Conservation (phyloP, 805 yeast species). For the Yarrowia yakushimensis region DNA sequence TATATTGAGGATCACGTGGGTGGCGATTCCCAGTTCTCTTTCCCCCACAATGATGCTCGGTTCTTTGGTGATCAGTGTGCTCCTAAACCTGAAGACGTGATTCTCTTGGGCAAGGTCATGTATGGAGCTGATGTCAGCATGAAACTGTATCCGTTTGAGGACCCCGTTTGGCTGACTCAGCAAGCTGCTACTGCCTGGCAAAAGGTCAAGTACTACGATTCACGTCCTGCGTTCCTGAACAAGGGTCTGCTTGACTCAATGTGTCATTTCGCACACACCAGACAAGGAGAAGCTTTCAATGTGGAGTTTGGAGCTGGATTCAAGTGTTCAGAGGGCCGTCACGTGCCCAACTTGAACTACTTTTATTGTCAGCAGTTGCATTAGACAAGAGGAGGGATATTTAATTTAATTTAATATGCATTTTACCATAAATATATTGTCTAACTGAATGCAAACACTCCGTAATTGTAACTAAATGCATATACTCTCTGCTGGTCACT, state of each 20-base stretch:
- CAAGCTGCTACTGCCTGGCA: slow-evolving; percentile 15
- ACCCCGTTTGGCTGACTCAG: not conserved
- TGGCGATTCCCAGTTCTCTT: not conserved
- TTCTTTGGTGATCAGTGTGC: slow-evolving; percentile 4
- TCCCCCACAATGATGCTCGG: slow-evolving; percentile 7
- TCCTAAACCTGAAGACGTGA: not conserved
- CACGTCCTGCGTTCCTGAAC: not conserved
- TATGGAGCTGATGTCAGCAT: slow-evolving; percentile 14
- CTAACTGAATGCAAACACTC: not conserved
- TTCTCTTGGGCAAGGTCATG: not conserved
- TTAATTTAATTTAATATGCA: not conserved
- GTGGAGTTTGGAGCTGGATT: slow-evolving; percentile 12
- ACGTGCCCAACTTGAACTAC: not conserved
- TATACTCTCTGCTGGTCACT: not conserved
- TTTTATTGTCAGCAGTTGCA: slow-evolving; percentile 10
- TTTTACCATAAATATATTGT: slow-evolving; percentile 3
- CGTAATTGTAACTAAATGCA: not conserved
- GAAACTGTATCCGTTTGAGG: not conserved
- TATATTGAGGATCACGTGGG: not conserved
- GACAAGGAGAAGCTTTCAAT: slow-evolving; percentile 2
- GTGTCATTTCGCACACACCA: slow-evolving; percentile 17
- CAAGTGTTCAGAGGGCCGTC: not conserved
- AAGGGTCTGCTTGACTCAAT: not conserved
- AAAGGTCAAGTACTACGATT: slow-evolving; percentile 1
- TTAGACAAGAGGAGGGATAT: too few relatives aligned